Evolutionary conservation across 2,329 filamentous ascomycete genomes (phyloP), one percentile per base, ranked within the genome.

Genomic region (Diplodia seriata): DNA sequence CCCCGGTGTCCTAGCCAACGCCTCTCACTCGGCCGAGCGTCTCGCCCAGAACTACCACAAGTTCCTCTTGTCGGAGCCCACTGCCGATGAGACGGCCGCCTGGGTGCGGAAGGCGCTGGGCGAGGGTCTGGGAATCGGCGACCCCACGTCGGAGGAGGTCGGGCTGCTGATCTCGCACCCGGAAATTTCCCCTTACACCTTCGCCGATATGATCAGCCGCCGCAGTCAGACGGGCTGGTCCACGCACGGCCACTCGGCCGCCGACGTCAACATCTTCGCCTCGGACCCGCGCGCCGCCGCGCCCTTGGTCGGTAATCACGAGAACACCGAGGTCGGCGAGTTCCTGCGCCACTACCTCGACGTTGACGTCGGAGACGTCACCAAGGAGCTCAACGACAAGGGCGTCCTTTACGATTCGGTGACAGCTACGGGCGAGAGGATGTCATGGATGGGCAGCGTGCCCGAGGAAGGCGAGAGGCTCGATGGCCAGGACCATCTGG

Each of bases 241-340:
- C 71, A 97, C 94, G 0, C 94, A 97, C 77, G 95, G 95, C 33
- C 33, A 26, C 69, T 75, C 75, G 76, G 95, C 90, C 63, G 93
- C 95, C 8, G 95, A 99, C 76, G 95, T 99, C 59, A 99, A 99
- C 79, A 92, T 99, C 72, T 99, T 98, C 81, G 90, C 91, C 64
- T 94, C 91, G 0, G 89, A 91, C 3, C 84, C 87, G 0, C 84
- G 86, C 47, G 81, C 83, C 36, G 87, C 89, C 0, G 85, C 86
- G 53, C 83, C 85, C 15, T 84, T 97, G 7, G 82, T 87, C 3
- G 94, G 94, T 8, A 98, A 98, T 77, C 90, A 96, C 66, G 95
- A 99, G 83, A 99, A 99, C 77, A 98, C 90, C 0, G 93, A 98
- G 31, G 86, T 99, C 0, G 95, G 95, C 40, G 83, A 86, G 54